Base-by-base conservation (phyloP, 2,329 filamentous ascomycete genomes). In the Cladosporium oxysporum region DNA sequence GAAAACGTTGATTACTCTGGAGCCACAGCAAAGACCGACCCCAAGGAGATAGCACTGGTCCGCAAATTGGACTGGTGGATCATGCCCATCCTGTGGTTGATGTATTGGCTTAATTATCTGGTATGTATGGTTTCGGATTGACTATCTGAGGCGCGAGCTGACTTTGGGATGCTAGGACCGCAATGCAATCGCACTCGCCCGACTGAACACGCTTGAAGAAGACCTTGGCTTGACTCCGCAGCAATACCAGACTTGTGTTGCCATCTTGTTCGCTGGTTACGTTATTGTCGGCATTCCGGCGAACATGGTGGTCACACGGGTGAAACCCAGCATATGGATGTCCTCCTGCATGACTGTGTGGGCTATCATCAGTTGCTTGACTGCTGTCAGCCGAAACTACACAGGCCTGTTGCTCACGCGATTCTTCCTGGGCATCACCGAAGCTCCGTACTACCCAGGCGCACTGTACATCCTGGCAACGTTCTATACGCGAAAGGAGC, bases 231-330 rank as follows among this genome's bases (percentile, higher is more conserved):
- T 88, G 82, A 76, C 72, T 6, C 84, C 84, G 6, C 87, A 83
- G 1, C 83, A 88, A 58, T 87, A 84, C 71, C 86, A 87, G 68
- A 75, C 85, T 1, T 82, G 82, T 14, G 84, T 83, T 4, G 82
- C 80, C 67, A 84, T 86, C 70, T 76, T 61, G 14, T 61, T 61
- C 23, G 58, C 44, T 1, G 58, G 58, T 5, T 74, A 31, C 11
- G 53, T 57, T 80, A 16, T 78, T 77, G 79, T 78, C 23, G 81
- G 81, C 49, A 75, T 75, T 26, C 70, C 72, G 5, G 77, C 79
- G 52, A 82, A 82, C 70, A 81, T 83, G 79, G 73, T 83, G 61
- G 75, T 83, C 65, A 81, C 79, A 31, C 76, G 79, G 18, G 74
- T 81, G 7, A 76, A 73, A 37, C 80, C 80, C 0, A 78, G 78